Conservation (phyloP, 2,329 filamentous ascomycete species). For the Colletotrichum sp. region DNA sequence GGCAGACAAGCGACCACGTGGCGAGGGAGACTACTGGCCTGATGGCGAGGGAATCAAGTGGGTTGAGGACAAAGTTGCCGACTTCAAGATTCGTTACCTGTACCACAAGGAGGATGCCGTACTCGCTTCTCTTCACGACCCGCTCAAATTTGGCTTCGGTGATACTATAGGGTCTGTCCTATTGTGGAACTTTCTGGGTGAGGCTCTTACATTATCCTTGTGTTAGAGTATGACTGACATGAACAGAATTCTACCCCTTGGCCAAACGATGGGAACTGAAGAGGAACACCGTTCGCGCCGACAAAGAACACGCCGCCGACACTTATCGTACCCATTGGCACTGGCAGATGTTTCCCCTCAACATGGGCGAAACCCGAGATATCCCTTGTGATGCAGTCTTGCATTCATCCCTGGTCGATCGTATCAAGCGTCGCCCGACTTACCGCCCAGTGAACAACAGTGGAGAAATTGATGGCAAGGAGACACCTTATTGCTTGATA, state of each 20-base stretch:
- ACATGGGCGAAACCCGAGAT: constrained; percentile 39
- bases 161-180: constrained; percentile 39
- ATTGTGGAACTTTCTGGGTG: constrained; percentile 47
- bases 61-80: constrained; percentile 29
- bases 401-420: constrained; percentile 35
- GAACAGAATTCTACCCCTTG: constrained; percentile 28
- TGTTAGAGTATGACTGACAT: background rate
- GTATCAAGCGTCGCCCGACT: background rate
- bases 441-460: background rate
- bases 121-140: constrained; percentile 40
- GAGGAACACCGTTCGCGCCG: background rate
- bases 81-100: constrained; percentile 27
- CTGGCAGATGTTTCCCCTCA: constrained; percentile 40
- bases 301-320: background rate
- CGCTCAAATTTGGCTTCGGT: constrained; percentile 39
- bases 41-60: constrained; percentile 24
- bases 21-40: background rate
- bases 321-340: constrained; percentile 29
- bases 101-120: constrained; percentile 30
- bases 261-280: constrained; percentile 44
- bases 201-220: background rate
- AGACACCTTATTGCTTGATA: background rate
- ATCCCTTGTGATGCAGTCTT: constrained; percentile 42
- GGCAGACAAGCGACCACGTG: constrained; percentile 21
- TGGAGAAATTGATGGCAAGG: background rate